phyloP scores from a whole-genome alignment of 2,329 filamentous ascomycete genomes.

The Calonectria hawksworthii region DNA sequence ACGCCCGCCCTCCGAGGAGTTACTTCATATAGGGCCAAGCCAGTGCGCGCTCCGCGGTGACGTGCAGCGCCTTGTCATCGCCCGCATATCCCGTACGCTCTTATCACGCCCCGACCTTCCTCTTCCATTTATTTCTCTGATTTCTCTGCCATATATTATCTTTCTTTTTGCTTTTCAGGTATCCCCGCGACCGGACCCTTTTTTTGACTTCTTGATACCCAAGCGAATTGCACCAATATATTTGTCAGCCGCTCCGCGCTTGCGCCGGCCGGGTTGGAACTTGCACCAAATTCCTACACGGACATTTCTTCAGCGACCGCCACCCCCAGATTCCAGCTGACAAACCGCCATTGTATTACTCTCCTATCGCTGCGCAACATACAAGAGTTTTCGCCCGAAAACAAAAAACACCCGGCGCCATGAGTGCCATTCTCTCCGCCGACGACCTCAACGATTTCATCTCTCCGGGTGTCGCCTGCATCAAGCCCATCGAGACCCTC shows the following conservation, averaged over 20 bases:
- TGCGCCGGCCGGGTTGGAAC: slow-evolving; percentile 26
- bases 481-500: slow-evolving; percentile 95
- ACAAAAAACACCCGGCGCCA: slow-evolving; percentile 58
- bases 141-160: not conserved
- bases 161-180: not conserved
- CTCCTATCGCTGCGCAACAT: slow-evolving; percentile 11
- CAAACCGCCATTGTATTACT: slow-evolving; percentile 26
- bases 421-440: slow-evolving; percentile 97
- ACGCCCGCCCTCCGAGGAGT: slow-evolving; percentile 40
- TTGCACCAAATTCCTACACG: slow-evolving; percentile 14
- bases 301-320: slow-evolving; percentile 26
- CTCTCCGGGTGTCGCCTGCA: slow-evolving; percentile 95
- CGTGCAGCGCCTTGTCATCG: not conserved
- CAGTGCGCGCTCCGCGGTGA: not conserved
- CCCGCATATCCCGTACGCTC: not conserved
- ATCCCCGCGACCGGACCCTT: slow-evolving; percentile 1
- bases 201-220: slow-evolving; percentile 12
- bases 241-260: slow-evolving; percentile 41
- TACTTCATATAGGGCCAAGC: slow-evolving; percentile 26
- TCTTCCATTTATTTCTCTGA: slow-evolving; percentile 1
- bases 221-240: slow-evolving; percentile 32
- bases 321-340: not conserved
- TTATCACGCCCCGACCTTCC: not conserved
- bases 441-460: slow-evolving; percentile 99
- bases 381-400: not conserved